Evolutionary conservation across 257 asterid species (phyloP).

Genomic region (Osmanthus fragrans): DNA sequence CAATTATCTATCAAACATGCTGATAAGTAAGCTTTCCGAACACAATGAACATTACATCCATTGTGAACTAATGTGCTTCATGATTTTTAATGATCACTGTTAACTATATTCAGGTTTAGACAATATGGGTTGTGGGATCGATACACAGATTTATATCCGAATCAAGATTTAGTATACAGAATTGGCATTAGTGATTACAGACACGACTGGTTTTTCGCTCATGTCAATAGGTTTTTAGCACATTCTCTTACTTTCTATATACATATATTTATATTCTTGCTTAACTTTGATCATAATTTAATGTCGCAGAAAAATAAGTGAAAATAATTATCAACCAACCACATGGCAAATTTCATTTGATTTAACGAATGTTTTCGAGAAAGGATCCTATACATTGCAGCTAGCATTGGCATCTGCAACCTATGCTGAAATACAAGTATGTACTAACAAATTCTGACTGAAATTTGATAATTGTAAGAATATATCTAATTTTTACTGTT

Average conservation of each 20-base stretch:
- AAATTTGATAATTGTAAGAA: neutral
- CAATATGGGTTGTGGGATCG: conserved; percentile 63
- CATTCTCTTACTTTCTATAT: neutral
- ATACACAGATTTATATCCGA: conserved; percentile 50
- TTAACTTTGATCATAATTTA: neutral
- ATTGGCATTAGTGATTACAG: conserved; percentile 44
- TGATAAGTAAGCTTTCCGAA: conserved; percentile 34
- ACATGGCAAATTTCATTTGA: conserved; percentile 37
- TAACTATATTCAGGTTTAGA: conserved; percentile 36
- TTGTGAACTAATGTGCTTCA: neutral
- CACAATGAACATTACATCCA: neutral
- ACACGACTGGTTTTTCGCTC: conserved; percentile 61
- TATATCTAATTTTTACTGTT: neutral
- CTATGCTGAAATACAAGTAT: conserved; percentile 33
- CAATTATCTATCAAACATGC: conserved; percentile 34
- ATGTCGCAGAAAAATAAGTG: neutral
- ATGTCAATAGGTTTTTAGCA: conserved; percentile 45
- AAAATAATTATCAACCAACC: conserved; percentile 8
- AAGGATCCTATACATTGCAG: conserved; percentile 34
- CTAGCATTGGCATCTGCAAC: conserved; percentile 39
- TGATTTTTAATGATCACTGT: neutral
- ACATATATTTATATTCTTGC: neutral
- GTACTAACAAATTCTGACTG: neutral
- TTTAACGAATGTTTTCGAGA: neutral
- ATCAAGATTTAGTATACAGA: conserved; percentile 40